These are phyloP conservation scores for Haplographium delicatum DNA, from an alignment of 495 filamentous ascomycete species.

Conservation along the genomic window DNA sequence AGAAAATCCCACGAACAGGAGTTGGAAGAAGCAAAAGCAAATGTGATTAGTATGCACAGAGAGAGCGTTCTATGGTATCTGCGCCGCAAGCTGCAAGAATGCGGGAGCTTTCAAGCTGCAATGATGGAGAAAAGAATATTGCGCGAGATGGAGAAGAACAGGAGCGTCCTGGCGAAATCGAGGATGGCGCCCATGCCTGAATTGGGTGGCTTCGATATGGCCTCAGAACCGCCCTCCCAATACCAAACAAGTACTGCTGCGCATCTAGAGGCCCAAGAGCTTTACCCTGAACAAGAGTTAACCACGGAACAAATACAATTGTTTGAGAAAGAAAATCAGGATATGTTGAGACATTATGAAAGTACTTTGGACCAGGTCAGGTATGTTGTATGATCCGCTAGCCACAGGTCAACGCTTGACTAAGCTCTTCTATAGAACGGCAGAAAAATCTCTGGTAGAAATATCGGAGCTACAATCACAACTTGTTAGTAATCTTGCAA, in stretches of 20 bases:
- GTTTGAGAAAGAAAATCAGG: conserved; percentile 89
- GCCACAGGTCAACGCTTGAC: too few relatives aligned
- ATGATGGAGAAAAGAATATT: conserved; percentile 90
- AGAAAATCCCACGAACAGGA: conserved; percentile 55
- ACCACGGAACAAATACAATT: conserved; percentile 81
- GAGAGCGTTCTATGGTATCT: conserved; percentile 83
- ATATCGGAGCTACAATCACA: conserved; percentile 90
- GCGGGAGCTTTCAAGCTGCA: conserved; percentile 66
- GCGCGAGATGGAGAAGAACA: conserved; percentile 82
- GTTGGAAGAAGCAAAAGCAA: conserved; percentile 60
- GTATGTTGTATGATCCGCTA: too few relatives aligned
- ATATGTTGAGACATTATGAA: conserved; percentile 88
- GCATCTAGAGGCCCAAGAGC: conserved; percentile 30
- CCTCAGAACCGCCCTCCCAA: conserved; percentile 8
- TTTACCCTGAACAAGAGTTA: conserved; percentile 54
- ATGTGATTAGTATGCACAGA: conserved; percentile 55
- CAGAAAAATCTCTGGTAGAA: conserved; percentile 85
- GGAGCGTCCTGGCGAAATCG: conserved; percentile 74
- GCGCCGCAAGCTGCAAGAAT: conserved; percentile 65
- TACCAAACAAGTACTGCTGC: conserved; percentile 22
- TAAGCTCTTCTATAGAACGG: conserved; percentile 53
- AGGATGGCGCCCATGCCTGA: conserved; percentile 30
- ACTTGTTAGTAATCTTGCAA: conserved; percentile 75
- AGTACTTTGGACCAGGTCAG: conserved; percentile 87
- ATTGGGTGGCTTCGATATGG: conserved; percentile 17